A percentile compares a stretch with the other conserved stretches of the same genome.
phyloP scores from a whole-genome alignment of 2,329 filamentous ascomycete species.

The Penicillium sclerotiorum region DNA sequence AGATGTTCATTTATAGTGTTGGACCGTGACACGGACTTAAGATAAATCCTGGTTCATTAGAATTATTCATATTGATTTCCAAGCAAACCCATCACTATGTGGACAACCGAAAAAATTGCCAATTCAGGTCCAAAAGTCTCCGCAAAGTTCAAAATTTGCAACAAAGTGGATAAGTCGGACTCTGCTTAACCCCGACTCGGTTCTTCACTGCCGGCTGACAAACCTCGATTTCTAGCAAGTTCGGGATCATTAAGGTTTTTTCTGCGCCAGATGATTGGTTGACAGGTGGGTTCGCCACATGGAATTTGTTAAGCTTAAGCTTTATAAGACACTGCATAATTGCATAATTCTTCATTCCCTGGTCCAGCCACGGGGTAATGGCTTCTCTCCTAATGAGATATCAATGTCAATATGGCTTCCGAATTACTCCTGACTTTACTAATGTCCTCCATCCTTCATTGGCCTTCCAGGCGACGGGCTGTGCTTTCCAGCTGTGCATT shows the following conservation, averaged over 20 bases:
- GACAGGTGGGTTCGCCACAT: not conserved
- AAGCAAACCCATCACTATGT: not conserved
- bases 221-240: not conserved
- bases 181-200: no score
- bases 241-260: not conserved
- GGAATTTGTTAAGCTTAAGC: no score
- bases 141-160: no score
- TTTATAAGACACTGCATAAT: no score
- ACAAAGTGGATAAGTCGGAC: not conserved
- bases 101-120: not conserved
- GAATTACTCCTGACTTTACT: slow-evolving; percentile 25
- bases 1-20: no score
- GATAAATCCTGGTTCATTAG: no score
- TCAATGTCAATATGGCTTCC: slow-evolving; percentile 2
- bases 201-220: not conserved
- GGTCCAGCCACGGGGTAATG: slow-evolving; percentile 3
- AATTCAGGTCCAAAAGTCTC: no score
- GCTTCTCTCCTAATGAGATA: slow-evolving; percentile 1
- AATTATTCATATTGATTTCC: not conserved
- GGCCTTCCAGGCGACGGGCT: slow-evolving; percentile 31
- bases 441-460: slow-evolving; percentile 47
- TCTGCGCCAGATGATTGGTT: not conserved
- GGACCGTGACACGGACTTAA: no score
- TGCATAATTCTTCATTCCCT: not conserved
- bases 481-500: slow-evolving; percentile 47